Evolutionary conservation across 2,329 filamentous ascomycete genomes (phyloP).

Genomic region (Cryphonectria carpinicola): DNA sequence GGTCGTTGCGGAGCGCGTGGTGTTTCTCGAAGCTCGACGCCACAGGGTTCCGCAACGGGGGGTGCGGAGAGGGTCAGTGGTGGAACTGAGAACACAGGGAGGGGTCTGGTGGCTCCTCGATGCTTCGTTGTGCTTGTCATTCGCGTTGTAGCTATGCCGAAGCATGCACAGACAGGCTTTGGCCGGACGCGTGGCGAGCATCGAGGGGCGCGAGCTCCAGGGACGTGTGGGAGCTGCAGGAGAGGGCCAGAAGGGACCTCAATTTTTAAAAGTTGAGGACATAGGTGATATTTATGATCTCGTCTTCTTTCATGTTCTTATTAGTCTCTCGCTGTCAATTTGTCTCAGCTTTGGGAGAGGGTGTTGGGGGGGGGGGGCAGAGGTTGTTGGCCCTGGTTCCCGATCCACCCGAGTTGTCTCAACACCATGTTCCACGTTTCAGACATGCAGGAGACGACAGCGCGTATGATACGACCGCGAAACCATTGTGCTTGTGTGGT

Average conservation of each 20-base stretch:
- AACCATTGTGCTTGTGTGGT: constrained; percentile 2
- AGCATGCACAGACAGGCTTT: not conserved
- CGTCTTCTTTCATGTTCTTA: not conserved
- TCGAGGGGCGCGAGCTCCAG: constrained; percentile 14
- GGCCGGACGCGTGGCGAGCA: not conserved
- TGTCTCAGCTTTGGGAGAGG: not conserved
- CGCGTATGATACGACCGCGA: constrained; percentile 8
- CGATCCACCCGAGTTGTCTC: constrained; percentile 14
- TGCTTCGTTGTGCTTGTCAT: not conserved
- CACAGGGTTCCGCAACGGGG: constrained; percentile 16
- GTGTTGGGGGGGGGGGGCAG: no score
- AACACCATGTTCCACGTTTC: constrained; percentile 18
- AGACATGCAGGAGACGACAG: constrained; percentile 6
- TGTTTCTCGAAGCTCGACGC: constrained; percentile 23
- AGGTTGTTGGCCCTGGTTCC: not conserved
- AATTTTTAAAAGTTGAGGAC: not conserved
- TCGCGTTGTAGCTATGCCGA: not conserved
- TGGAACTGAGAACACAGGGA: constrained; percentile 22
- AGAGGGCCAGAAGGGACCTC: not conserved
- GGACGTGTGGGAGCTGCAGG: constrained; percentile 3
- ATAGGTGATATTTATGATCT: not conserved
- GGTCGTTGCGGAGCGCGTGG: constrained; percentile 19
- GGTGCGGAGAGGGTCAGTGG: constrained; percentile 14
- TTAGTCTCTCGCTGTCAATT: not conserved
- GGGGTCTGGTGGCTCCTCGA: constrained; percentile 9